phyloP scores from a whole-genome alignment of 371 early-diverging fungal species.

The Syncephalis plumigaleata region DNA sequence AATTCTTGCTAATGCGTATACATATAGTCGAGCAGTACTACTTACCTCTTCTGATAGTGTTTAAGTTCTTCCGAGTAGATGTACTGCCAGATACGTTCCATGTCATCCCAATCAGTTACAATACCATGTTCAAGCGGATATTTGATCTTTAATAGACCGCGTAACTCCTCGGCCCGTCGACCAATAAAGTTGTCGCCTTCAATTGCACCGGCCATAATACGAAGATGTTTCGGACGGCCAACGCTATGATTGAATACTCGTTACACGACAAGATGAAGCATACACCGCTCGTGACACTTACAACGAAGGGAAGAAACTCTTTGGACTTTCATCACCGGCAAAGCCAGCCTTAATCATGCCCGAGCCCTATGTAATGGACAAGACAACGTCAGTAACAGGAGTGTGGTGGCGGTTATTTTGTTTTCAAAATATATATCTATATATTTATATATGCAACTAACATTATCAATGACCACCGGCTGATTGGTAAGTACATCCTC shows the following conservation, averaged over 20 bases:
- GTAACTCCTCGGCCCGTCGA: slow-evolving; percentile 77
- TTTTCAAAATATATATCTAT: too few relatives aligned
- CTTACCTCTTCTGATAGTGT: slow-evolving; percentile 82
- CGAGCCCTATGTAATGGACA: slow-evolving; percentile 55
- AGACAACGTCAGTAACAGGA: neutral
- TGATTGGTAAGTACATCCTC: slow-evolving; percentile 88
- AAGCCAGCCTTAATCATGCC: slow-evolving; percentile 96
- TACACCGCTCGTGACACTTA: slow-evolving; percentile 23
- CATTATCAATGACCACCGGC: slow-evolving; percentile 58
- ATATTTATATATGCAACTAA: slow-evolving; percentile 12
- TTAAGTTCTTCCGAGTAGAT: slow-evolving; percentile 87
- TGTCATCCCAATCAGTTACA: slow-evolving; percentile 91
- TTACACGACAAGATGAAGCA: neutral
- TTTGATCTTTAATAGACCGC: slow-evolving; percentile 77
- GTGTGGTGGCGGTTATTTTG: too few relatives aligned
- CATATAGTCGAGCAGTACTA: too few relatives aligned
- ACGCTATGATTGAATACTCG: slow-evolving; percentile 39
- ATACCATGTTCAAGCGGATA: slow-evolving; percentile 95
- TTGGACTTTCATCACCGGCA: slow-evolving; percentile 91
- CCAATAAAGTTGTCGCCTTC: slow-evolving; percentile 92
- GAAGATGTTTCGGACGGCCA: slow-evolving; percentile 85
- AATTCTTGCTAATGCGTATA: neutral
- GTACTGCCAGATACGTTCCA: slow-evolving; percentile 94
- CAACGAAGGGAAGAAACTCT: slow-evolving; percentile 81
- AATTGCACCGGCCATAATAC: slow-evolving; percentile 94